A percentile compares a stretch with the other conserved stretches of the same genome.
These are phyloP conservation scores for Cladobotryum mycophilum DNA, from an alignment of 2,329 filamentous ascomycete genomes.

Conservation along the genomic window DNA sequence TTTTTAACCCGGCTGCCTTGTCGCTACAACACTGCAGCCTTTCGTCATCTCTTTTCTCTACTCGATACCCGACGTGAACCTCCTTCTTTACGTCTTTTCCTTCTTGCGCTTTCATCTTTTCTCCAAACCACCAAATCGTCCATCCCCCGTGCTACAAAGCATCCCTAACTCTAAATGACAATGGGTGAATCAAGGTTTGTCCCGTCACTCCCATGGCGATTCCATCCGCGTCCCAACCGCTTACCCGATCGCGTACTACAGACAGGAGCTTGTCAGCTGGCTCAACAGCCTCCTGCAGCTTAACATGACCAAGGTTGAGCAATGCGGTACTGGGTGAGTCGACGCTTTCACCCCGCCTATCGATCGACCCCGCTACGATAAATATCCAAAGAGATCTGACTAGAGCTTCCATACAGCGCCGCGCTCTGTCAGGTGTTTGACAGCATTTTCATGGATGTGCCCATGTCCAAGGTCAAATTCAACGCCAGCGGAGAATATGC, in stretches of 20 bases:
- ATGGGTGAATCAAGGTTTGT: constrained; percentile 45
- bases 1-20: constrained; percentile 9
- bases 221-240: constrained; percentile 5
- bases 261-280: constrained; percentile 95
- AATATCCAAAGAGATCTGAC: constrained; percentile 13
- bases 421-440: constrained; percentile 97
- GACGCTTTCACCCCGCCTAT: constrained; percentile 31
- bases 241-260: constrained; percentile 34
- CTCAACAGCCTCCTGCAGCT: constrained; percentile 96
- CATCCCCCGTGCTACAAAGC: not conserved
- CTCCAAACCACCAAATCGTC: constrained; percentile 11
- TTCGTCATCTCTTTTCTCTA: constrained; percentile 3
- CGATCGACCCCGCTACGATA: constrained; percentile 10
- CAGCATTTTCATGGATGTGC: constrained; percentile 92
- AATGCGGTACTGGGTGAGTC: constrained; percentile 89
- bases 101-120: not conserved
- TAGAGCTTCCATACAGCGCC: constrained; percentile 53
- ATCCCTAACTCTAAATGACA: constrained; percentile 24
- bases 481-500: constrained; percentile 96
- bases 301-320: constrained; percentile 97
- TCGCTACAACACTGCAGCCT: constrained; percentile 9
- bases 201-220: not conserved
- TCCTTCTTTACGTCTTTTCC: not conserved
- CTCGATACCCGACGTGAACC: constrained; percentile 8
- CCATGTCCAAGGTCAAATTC: constrained; percentile 96